A percentile compares a stretch with the other conserved stretches of the same genome.
Evolutionary conservation across 495 filamentous ascomycete genomes (phyloP).

Genomic region (Barbatosphaeria neglecta): DNA sequence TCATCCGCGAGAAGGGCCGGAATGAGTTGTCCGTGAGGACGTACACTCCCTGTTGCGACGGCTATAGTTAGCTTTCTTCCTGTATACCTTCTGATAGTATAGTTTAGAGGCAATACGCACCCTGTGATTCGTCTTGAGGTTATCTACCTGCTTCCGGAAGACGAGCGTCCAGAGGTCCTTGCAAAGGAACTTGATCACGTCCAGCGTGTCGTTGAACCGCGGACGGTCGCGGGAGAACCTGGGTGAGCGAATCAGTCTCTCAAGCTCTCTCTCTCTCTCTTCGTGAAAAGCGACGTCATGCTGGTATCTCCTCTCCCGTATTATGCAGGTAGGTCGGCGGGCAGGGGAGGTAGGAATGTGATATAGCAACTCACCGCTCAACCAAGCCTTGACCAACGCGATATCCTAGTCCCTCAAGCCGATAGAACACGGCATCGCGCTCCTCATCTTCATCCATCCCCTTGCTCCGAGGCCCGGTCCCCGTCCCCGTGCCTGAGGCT

Average conservation of each 20-base stretch:
- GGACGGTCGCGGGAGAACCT: constrained; percentile 85
- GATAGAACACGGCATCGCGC: constrained; percentile 68
- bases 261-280: not conserved
- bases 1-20: constrained; percentile 80
- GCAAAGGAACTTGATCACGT: constrained; percentile 95
- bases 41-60: constrained; percentile 61
- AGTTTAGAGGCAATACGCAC: constrained; percentile 30
- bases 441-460: constrained; percentile 58
- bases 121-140: constrained; percentile 95
- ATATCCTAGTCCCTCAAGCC: constrained; percentile 81
- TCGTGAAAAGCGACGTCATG: no score
- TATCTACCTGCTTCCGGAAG: constrained; percentile 95
- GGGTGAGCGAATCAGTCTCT: not conserved
- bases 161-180: constrained; percentile 93
- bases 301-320: no score
- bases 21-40: constrained; percentile 92
- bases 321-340: not conserved
- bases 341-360: not conserved
- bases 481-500: constrained; percentile 3
- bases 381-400: constrained; percentile 86
- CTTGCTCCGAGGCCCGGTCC: not conserved
- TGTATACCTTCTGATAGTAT: not conserved
- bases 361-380: constrained; percentile 54
- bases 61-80: not conserved
- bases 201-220: constrained; percentile 74